Base-by-base conservation (phyloP, 495 filamentous ascomycete genomes). In the Chaetomium fimeti region DNA sequence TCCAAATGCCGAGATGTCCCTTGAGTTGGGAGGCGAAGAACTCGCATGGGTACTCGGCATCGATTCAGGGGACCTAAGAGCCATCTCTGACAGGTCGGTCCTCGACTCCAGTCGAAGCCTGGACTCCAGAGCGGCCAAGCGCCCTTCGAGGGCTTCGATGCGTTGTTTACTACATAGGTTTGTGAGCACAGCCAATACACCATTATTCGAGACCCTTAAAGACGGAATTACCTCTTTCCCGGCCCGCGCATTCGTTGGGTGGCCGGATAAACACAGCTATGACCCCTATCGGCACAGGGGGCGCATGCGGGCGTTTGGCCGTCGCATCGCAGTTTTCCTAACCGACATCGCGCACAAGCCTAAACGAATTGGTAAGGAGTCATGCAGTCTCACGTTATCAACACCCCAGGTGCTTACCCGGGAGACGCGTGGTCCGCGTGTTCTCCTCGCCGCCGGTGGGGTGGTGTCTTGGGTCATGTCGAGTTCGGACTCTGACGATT, bases 251-350 rank as follows among this genome's bases (percentile, higher is more conserved):
- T 24, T 25, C 38, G 60, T 48, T 47, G 53, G 22, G n/a, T 24
- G 24, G 22, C 20, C 16, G 65, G 65, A 49, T 63, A 67, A 15
- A 32, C 22, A 20, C 65, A 67, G 18, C 13, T 18, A 53, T 38
- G n/a, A 18, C 4, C 60, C 43, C 11, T 28, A 60, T 24, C 42
- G 57, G 22, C 48, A 15, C 64, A 66, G 5, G 27, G 29, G 22
- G 64, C 57, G 36, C 64, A 66, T 9, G 43, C 59, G 0, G 64
- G 64, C 38, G 16, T 62, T 25, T 53, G 28, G 42, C 64, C 64
- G 48, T 59, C 64, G 54, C 64, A 66, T 16, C 60, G 42, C 25
- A 43, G 13, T 48, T 66, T 66, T 20, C 38, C 28, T 3, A 53
- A 18, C 6, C 55, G 43, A 45, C 64, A 66, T 62, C 29, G 59